These are phyloP conservation scores for Geum urbanum DNA, from an alignment of 306 rosid genomes.

Conservation along the genomic window DNA sequence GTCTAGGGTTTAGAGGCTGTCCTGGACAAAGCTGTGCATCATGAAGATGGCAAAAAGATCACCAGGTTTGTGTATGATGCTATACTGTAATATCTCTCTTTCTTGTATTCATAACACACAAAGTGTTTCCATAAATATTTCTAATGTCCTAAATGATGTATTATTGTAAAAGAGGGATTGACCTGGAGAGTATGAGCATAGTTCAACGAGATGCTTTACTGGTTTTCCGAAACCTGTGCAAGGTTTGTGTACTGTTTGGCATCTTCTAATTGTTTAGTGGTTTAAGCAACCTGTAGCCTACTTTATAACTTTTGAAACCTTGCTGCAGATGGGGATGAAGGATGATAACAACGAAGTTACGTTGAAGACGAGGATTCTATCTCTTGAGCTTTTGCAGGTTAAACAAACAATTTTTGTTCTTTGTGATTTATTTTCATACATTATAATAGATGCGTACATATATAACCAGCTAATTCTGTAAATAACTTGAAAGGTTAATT, in stretches of 20 bases:
- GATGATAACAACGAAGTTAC: conserved; percentile 95
- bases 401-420: conserved; percentile 17
- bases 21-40: conserved; percentile 96
- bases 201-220: conserved; percentile 85
- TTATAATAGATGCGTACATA: conserved; percentile 2
- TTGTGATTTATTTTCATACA: conserved; percentile 20
- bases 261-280: conserved; percentile 19
- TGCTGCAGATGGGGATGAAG: conserved; percentile 95
- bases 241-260: conserved; percentile 57
- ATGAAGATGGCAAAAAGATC: conserved; percentile 94
- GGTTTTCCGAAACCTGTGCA: conserved; percentile 97
- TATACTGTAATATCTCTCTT: conserved; percentile 19
- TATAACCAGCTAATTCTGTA: not conserved
- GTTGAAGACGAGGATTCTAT: conserved; percentile 81
- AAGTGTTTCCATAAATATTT: conserved; percentile 5
- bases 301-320: conserved; percentile 24
- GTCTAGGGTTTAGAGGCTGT: conserved; percentile 93
- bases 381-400: conserved; percentile 99
- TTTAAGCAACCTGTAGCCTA: conserved; percentile 17
- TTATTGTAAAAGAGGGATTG: conserved; percentile 74
- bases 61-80: conserved; percentile 57
- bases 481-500: not conserved
- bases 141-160: conserved; percentile 30
- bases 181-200: conserved; percentile 87
- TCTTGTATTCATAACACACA: conserved; percentile 15